Conservation (phyloP, 129 eudicot species). For the Logfia minima region DNA sequence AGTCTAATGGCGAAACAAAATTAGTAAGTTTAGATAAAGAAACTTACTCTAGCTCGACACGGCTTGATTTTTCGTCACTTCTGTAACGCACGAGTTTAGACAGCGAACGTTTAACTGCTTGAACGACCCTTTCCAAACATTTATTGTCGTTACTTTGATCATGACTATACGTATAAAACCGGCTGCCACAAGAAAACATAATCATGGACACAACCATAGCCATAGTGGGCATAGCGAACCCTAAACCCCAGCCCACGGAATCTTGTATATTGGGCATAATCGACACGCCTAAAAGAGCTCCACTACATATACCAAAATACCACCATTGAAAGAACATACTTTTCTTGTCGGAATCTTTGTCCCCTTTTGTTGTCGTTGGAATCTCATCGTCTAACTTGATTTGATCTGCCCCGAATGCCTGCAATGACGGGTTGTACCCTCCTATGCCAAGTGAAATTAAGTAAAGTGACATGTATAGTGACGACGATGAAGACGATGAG, state of each 20-base stretch:
- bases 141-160: constrained; percentile 25
- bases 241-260: constrained; percentile 90
- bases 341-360: constrained; percentile 40
- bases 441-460: constrained; percentile 84
- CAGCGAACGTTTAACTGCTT: constrained; percentile 37
- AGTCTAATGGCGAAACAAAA: neutral
- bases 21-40: neutral
- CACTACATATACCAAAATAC: constrained; percentile 91
- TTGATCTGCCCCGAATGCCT: constrained; percentile 94
- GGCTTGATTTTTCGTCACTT: constrained; percentile 23
- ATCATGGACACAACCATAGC: constrained; percentile 61
- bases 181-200: constrained; percentile 61
- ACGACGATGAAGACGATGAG: constrained; percentile 40
- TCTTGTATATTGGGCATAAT: constrained; percentile 87
- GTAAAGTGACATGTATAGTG: constrained; percentile 67
- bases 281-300: constrained; percentile 82
- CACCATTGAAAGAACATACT: constrained; percentile 88
- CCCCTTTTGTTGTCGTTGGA: constrained; percentile 45
- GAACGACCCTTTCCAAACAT: constrained; percentile 36
- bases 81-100: constrained; percentile 32
- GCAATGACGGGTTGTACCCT: constrained; percentile 91
- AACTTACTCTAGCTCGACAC: constrained; percentile 81
- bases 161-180: constrained; percentile 47
- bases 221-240: constrained; percentile 83
- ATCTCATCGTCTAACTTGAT: constrained; percentile 55